Evolutionary conservation across 2,329 filamentous ascomycete genomes (phyloP).

Genomic region (Tetracladium maxilliforme): DNA sequence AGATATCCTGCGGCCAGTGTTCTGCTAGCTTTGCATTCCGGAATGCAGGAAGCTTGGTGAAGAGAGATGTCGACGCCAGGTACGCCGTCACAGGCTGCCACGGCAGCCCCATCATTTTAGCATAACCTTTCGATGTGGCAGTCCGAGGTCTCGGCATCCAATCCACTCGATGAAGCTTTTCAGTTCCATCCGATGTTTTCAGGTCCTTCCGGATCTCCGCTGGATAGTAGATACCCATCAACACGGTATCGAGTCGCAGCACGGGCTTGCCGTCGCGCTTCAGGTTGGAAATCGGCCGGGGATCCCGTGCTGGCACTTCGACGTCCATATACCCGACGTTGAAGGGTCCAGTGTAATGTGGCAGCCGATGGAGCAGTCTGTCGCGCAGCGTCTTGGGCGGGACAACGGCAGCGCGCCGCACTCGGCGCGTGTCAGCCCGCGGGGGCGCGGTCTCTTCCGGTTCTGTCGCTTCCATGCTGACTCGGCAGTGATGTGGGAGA

Average conservation of each 20-base stretch:
- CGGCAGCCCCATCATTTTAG: constrained; percentile 40
- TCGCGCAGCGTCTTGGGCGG: no score
- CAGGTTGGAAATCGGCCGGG: constrained; percentile 32
- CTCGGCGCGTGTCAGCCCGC: no score
- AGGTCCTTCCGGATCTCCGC: constrained; percentile 24
- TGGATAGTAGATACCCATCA: constrained; percentile 54
- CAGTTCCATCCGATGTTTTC: constrained; percentile 20
- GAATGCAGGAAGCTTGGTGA: constrained; percentile 50
- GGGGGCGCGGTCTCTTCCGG: no score
- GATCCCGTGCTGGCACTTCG: constrained; percentile 31
- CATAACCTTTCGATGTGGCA: constrained; percentile 43
- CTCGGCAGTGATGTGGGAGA: no score
- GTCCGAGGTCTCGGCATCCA: constrained; percentile 46
- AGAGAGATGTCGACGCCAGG: constrained; percentile 41
- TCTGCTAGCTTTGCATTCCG: constrained; percentile 42
- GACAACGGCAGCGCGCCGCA: no score
- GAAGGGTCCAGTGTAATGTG: constrained; percentile 35
- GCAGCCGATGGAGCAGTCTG: no score
- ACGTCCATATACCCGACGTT: constrained; percentile 36
- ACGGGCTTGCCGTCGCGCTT: constrained; percentile 28
- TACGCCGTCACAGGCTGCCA: constrained; percentile 31
- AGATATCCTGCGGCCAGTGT: constrained; percentile 32
- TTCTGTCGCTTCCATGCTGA: no score
- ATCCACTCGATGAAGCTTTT: constrained; percentile 35
- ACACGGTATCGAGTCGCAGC: constrained; percentile 39